A percentile compares a stretch with the other conserved stretches of the same genome.
Conservation (phyloP, 2,329 filamentous ascomycete genomes). For the Gyromitra esculenta region DNA sequence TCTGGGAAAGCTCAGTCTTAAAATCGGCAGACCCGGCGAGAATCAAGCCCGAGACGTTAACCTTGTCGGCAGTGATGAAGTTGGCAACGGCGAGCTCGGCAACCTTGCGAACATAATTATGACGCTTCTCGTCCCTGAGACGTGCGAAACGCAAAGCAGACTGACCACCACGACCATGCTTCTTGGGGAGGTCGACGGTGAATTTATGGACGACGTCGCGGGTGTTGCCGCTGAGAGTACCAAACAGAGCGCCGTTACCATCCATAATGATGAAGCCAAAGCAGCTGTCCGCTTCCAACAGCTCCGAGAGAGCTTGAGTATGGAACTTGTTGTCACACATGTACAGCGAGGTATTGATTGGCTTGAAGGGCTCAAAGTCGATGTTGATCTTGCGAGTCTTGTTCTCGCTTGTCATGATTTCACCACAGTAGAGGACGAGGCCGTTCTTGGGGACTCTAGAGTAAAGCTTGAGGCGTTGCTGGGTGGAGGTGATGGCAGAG, state of each 20-base stretch:
- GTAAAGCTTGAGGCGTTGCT: conserved; percentile 98
- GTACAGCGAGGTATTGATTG: conserved; percentile 99
- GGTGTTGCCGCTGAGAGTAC: conserved; percentile 96
- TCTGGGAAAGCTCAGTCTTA: conserved; percentile 98
- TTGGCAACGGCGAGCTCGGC: conserved; percentile 98
- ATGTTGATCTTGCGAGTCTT: conserved; percentile 99
- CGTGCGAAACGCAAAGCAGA: conserved; percentile 98
- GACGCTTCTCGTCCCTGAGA: conserved; percentile 98
- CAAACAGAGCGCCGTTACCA: conserved; percentile 96
- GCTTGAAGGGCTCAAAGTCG: conserved; percentile 99
- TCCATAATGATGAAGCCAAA: conserved; percentile 99
- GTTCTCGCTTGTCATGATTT: conserved; percentile 98
- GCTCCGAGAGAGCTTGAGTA: conserved; percentile 94
- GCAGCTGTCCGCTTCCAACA: conserved; percentile 98
- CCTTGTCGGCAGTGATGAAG: conserved; percentile 98
- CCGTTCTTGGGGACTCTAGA: conserved; percentile 99
- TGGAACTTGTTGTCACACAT: conserved; percentile 99
- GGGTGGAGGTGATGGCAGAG: conserved; percentile 97
- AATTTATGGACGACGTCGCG: conserved; percentile 98
- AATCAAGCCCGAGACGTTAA: conserved; percentile 95
- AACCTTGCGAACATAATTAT: conserved; percentile 99
- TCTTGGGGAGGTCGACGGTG: conserved; percentile 98
- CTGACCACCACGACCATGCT: conserved; percentile 99
- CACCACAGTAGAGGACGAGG: conserved; percentile 97
- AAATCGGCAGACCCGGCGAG: conserved; percentile 98